A percentile compares a stretch with the other conserved stretches of the same genome.
phyloP scores from a whole-genome alignment of 2,329 filamentous ascomycete species.

The Fusarium oligoseptatum region DNA sequence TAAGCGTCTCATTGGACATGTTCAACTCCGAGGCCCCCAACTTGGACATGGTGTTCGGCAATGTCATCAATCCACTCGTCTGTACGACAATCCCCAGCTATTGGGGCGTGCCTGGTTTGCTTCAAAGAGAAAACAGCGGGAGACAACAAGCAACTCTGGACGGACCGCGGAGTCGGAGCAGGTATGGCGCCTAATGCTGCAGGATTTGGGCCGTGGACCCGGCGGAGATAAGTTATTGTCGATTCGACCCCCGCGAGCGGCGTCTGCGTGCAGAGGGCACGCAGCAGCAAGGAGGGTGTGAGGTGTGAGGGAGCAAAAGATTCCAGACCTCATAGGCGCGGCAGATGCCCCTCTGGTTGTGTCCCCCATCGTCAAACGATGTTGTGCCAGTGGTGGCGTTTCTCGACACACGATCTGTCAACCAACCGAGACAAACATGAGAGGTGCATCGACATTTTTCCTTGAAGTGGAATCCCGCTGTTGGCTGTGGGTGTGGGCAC shows the following conservation, averaged over 20 bases:
- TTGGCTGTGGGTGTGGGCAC: background rate
- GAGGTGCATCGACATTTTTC: background rate
- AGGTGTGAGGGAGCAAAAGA: background rate
- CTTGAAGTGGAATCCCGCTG: background rate
- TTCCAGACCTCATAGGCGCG: constrained; percentile 8
- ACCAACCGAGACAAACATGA: constrained; percentile 5
- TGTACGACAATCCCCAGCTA: background rate
- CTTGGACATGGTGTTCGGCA: constrained; percentile 1
- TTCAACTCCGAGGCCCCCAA: background rate
- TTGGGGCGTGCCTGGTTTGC: background rate
- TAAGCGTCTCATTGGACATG: background rate
- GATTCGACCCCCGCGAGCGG: constrained; percentile 31
- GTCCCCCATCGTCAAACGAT: background rate
- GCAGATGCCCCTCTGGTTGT: constrained; percentile 1
- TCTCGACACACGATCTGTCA: constrained; percentile 5
- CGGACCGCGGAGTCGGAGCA: constrained; percentile 31
- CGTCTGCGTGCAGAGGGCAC: constrained; percentile 18
- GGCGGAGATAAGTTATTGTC: constrained; percentile 34
- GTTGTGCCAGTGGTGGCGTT: background rate
- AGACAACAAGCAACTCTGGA: constrained; percentile 21
- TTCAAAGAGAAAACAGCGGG: constrained; percentile 30
- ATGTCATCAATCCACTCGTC: background rate
- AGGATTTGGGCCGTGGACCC: constrained; percentile 22
- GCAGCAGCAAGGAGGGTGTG: constrained; percentile 26
- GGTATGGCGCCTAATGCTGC: constrained; percentile 19